phyloP scores from a whole-genome alignment of 371 early-diverging fungal species.

The Rhizopus sp. region DNA sequence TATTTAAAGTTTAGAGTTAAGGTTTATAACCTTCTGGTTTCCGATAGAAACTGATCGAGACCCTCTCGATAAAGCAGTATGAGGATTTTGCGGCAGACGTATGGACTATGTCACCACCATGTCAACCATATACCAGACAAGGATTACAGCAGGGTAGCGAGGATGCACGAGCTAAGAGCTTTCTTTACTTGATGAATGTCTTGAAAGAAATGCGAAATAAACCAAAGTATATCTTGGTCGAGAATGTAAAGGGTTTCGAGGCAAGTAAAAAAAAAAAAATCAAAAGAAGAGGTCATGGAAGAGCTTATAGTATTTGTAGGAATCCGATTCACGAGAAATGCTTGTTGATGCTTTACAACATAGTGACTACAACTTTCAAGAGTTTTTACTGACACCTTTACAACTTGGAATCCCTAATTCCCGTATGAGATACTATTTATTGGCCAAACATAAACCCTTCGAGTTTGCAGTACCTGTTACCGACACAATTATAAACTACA shows the following conservation, averaged over 20 bases:
- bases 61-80: constrained; percentile 60
- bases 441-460: constrained; percentile 48
- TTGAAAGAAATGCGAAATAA: constrained; percentile 56
- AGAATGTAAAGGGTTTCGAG: constrained; percentile 88
- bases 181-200: constrained; percentile 70
- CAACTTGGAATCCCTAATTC: constrained; percentile 74
- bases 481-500: constrained; percentile 49
- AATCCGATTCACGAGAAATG: constrained; percentile 62
- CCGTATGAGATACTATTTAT: constrained; percentile 66
- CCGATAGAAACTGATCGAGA: constrained; percentile 66
- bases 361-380: constrained; percentile 57
- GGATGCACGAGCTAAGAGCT: constrained; percentile 76
- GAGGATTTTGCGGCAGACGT: constrained; percentile 70
- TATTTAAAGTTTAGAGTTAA: neutral
- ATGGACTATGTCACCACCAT: constrained; percentile 87
- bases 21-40: constrained; percentile 3
- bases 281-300: neutral
- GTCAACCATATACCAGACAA: constrained; percentile 83
- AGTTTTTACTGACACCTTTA: constrained; percentile 70
- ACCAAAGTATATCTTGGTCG: constrained; percentile 74
- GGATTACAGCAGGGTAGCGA: constrained; percentile 75
- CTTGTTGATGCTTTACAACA: constrained; percentile 51
- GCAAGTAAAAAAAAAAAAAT: constrained; percentile 27
- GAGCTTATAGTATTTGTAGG: constrained; percentile 25
- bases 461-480: constrained; percentile 48